These are phyloP conservation scores for Epichloe gansuensis DNA, from an alignment of 2,329 filamentous ascomycete species.

Conservation along the genomic window DNA sequence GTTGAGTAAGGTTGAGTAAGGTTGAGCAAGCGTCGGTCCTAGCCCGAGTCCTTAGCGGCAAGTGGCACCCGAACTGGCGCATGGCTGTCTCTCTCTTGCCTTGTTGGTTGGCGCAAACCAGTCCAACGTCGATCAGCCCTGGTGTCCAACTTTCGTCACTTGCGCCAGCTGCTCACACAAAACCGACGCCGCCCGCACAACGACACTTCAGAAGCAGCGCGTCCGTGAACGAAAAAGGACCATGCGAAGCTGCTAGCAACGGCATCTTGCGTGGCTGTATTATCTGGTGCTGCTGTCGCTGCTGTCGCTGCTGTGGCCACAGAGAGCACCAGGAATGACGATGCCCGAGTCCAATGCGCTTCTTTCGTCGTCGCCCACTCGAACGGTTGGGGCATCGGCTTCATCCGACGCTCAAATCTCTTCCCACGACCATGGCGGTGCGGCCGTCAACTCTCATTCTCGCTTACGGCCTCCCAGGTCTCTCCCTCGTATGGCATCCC, in stretches of 20 bases:
- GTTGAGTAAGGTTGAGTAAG: too few species aligned
- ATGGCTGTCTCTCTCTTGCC: background rate
- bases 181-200: background rate
- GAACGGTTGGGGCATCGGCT: slow-evolving; percentile 6
- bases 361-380: slow-evolving; percentile 8
- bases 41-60: background rate
- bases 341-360: slow-evolving; percentile 1
- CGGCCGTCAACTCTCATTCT: slow-evolving; percentile 7
- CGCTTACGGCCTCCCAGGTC: slow-evolving; percentile 17
- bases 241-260: slow-evolving; percentile 7
- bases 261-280: background rate
- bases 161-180: background rate
- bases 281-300: background rate
- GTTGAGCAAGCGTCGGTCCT: background rate
- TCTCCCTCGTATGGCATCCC: slow-evolving; percentile 15
- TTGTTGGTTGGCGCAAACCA: background rate
- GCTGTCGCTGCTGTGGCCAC: background rate
- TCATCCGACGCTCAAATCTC: slow-evolving; percentile 6
- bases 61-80: background rate
- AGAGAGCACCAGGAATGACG: slow-evolving; percentile 2
- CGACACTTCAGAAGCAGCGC: background rate
- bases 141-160: background rate
- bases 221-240: background rate
- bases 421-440: slow-evolving; percentile 3
- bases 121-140: background rate